These are phyloP conservation scores for Thamnidium elegans DNA, from an alignment of 192 early-diverging fungal genomes.

Conservation along the genomic window DNA sequence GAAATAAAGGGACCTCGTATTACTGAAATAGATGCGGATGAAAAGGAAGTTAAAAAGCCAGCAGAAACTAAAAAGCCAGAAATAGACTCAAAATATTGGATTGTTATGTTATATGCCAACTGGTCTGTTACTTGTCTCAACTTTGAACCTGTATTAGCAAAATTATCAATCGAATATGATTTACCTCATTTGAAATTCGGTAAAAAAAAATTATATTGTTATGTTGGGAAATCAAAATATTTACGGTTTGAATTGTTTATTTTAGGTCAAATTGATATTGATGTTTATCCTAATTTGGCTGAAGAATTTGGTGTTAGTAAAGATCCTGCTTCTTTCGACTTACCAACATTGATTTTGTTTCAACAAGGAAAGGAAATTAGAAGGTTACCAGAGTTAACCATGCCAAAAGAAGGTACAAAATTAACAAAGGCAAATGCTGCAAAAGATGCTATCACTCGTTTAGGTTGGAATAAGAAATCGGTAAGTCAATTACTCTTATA, in stretches of 20 bases:
- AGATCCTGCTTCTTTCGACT: conserved; percentile 49
- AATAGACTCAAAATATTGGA: conserved; percentile 44
- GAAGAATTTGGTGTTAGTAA: conserved; percentile 46
- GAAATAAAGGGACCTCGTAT: conserved; percentile 20
- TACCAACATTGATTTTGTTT: conserved; percentile 51
- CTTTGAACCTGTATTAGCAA: conserved; percentile 50
- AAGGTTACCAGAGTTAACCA: conserved; percentile 42
- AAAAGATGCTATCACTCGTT: conserved; percentile 36
- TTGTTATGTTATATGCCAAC: conserved; percentile 49
- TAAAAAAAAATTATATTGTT: not conserved
- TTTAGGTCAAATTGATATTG: conserved; percentile 51
- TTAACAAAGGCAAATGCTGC: conserved; percentile 25
- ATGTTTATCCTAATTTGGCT: conserved; percentile 43
- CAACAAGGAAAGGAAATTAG: conserved; percentile 47
- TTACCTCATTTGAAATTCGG: conserved; percentile 28
- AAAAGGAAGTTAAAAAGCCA: conserved; percentile 12
- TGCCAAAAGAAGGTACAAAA: conserved; percentile 32
- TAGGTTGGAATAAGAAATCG: conserved; percentile 33
- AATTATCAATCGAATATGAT: conserved; percentile 46
- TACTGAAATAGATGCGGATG: conserved; percentile 31
- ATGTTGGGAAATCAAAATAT: too few species aligned
- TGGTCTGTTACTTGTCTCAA: conserved; percentile 50
- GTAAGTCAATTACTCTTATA: conserved; percentile 32
- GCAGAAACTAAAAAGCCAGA: not conserved
- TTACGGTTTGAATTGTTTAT: too few species aligned